Conservation (phyloP, 2,329 filamentous ascomycete genomes). For the Arthrobotrys entomopaga region DNA sequence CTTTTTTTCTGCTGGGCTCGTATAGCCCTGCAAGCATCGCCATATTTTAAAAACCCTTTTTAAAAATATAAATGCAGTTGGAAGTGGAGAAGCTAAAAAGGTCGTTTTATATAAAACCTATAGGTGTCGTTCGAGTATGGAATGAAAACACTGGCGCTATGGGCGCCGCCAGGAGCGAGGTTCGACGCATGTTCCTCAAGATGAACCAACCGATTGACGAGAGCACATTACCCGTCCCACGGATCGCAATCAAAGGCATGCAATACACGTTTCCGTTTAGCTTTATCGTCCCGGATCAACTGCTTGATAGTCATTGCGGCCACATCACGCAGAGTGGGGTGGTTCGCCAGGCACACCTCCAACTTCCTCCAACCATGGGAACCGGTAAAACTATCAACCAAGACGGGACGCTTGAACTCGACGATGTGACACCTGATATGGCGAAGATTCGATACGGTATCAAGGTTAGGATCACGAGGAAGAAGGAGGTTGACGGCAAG, state of each 20-base stretch:
- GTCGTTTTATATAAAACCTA: neutral
- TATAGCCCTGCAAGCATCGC: slow-evolving; percentile 7
- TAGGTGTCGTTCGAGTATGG: slow-evolving; percentile 58
- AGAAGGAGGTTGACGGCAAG: slow-evolving; percentile 61
- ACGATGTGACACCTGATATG: slow-evolving; percentile 74
- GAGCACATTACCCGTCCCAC: slow-evolving; percentile 67
- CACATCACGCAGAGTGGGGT: slow-evolving; percentile 67
- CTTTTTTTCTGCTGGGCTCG: slow-evolving; percentile 17
- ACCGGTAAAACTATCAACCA: slow-evolving; percentile 68
- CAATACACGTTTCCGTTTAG: slow-evolving; percentile 72
- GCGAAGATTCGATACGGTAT: slow-evolving; percentile 70
- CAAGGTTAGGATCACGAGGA: slow-evolving; percentile 64
- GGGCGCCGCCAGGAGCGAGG: slow-evolving; percentile 55
- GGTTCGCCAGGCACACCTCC: slow-evolving; percentile 68
- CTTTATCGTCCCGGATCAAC: slow-evolving; percentile 71
- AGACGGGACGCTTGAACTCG: slow-evolving; percentile 65
- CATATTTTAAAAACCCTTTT: neutral
- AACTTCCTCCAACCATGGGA: slow-evolving; percentile 72
- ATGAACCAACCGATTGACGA: slow-evolving; percentile 70
- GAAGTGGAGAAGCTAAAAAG: too few species aligned
- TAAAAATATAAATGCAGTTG: too few species aligned
- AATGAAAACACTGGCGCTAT: slow-evolving; percentile 57
- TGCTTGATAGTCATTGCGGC: slow-evolving; percentile 70
- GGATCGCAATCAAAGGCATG: slow-evolving; percentile 67
- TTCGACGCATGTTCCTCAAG: slow-evolving; percentile 66